Conservation (phyloP, 192 early-diverging fungal genomes). For the Chytriomyces sp. region DNA sequence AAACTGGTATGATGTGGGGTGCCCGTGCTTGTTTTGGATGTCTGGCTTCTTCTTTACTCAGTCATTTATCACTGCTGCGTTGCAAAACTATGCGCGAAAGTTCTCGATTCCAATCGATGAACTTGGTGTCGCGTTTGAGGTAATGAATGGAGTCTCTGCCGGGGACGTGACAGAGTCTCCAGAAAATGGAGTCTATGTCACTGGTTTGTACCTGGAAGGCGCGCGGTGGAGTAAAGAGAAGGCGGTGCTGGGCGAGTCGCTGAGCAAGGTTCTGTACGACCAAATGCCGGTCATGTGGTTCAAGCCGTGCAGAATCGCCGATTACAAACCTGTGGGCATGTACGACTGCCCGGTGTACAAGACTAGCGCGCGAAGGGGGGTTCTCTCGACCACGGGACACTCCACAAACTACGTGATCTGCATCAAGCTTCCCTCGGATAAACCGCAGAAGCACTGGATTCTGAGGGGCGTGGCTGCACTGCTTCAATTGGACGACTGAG, state of each 20-base stretch:
- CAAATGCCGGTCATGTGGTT: constrained; percentile 68
- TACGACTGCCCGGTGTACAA: constrained; percentile 71
- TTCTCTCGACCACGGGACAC: constrained; percentile 67
- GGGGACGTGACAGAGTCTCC: constrained; percentile 29
- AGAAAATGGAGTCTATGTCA: constrained; percentile 60
- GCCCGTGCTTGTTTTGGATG: constrained; percentile 67
- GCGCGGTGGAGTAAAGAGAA: constrained; percentile 59
- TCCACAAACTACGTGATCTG: constrained; percentile 70
- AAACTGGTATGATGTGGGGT: constrained; percentile 61
- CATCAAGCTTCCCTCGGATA: constrained; percentile 59
- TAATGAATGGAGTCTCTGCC: constrained; percentile 43
- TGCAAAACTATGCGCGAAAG: constrained; percentile 69
- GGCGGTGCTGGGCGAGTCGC: constrained; percentile 56
- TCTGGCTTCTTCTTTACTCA: constrained; percentile 72
- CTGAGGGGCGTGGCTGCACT: constrained; percentile 63
- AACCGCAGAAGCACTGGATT: constrained; percentile 64
- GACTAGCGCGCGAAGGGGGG: constrained; percentile 64
- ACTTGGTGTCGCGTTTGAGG: constrained; percentile 61
- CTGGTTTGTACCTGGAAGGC: constrained; percentile 63
- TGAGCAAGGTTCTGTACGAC: constrained; percentile 65
- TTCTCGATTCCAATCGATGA: constrained; percentile 68
- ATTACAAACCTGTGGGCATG: constrained; percentile 41
- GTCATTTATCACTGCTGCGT: constrained; percentile 68
- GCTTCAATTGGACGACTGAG: constrained; percentile 52
- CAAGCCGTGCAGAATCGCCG: constrained; percentile 55